Base-by-base conservation (phyloP, 1,139 yeast genomes). In the Nadsonia starkeyi-henricii region DNA sequence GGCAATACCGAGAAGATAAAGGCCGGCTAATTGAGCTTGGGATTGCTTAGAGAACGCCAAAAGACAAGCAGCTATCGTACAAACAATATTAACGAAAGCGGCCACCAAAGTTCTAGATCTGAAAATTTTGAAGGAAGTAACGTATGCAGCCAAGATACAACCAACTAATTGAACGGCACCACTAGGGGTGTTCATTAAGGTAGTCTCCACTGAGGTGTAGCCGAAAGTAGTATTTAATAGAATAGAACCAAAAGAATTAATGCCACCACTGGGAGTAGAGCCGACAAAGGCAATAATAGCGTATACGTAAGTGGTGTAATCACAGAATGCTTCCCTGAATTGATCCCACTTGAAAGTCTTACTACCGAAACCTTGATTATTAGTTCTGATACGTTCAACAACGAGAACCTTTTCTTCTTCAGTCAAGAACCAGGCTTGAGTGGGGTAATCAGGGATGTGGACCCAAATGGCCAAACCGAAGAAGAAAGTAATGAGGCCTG, bases 341-440 rank as follows among this genome's bases (percentile, higher is more conserved):
- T 81, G 88, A 46, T 74, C 62, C 59, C 60, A 64, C 55, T 80
- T 79, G 62, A 77, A 71, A 43, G 68, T 66, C 51, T 67, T 70
- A 55, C 74, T 74, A 47, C 81, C 81, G 52, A 77, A 75, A 17
- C 83, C 81, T 56, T 65, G 70, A 51, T 71, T 67, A 50, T 68
- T 69, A 44, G 60, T 51, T 52, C 70, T 60, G 65, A 78, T 77
- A 54, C 77, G 66, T 45, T 75, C 77, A 41, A 76, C 71, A 17
- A 73, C 75, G 61, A 74, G 65, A 51, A 71, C 59, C 59, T 71
- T 73, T 51, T 79, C 83, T 43, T 69, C 63, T 17, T 69, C 67
- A 41, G 62, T 62, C 46, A 78, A 62, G 57, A 73, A 77, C 74
- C 78, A 73, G 1, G 82, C 80, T 37, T 65, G 60, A n/a, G 74